A percentile compares a stretch with the other conserved stretches of the same genome.
These are phyloP conservation scores for Colletotrichum liriopes DNA, from an alignment of 2,329 filamentous ascomycete species.

Conservation along the genomic window DNA sequence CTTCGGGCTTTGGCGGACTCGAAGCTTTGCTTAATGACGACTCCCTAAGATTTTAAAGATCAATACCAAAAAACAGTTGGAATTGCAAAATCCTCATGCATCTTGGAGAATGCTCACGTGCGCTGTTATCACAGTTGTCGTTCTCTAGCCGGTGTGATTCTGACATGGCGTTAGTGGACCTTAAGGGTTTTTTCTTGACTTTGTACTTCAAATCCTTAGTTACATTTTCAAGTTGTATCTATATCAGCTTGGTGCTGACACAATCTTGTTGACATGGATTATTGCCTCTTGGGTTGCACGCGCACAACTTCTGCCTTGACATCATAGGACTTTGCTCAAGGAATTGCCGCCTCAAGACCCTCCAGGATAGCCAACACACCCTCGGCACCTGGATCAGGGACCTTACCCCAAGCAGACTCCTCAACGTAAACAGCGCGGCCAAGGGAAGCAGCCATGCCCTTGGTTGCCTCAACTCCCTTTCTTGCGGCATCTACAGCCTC, in stretches of 20 bases:
- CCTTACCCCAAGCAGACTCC: too few relatives aligned
- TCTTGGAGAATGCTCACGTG: not conserved
- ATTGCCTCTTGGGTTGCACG: not conserved
- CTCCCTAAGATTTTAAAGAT: constrained; percentile 26
- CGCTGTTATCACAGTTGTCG: not conserved
- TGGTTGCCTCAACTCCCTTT: too few relatives aligned
- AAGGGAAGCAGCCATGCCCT: too few relatives aligned
- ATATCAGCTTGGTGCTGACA: not conserved
- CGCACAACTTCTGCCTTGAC: not conserved
- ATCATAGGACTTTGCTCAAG: too few relatives aligned
- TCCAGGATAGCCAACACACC: too few relatives aligned
- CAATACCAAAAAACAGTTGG: not conserved
- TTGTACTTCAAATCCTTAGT: not conserved
- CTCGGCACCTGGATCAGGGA: too few relatives aligned
- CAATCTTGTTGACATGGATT: not conserved
- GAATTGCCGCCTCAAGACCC: too few relatives aligned
- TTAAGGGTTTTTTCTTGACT: not conserved
- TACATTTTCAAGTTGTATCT: too few relatives aligned
- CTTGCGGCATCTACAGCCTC: too few relatives aligned
- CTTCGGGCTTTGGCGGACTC: constrained; percentile 36
- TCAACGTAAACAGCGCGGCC: too few relatives aligned
- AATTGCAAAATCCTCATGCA: fast-evolving
- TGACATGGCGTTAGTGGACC: not conserved
- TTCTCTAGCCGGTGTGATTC: not conserved
- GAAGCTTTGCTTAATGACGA: constrained; percentile 36